Evolutionary conservation across 441 rosid genomes (phyloP).

Genomic region (Pelargonium cotyledonis): DNA sequence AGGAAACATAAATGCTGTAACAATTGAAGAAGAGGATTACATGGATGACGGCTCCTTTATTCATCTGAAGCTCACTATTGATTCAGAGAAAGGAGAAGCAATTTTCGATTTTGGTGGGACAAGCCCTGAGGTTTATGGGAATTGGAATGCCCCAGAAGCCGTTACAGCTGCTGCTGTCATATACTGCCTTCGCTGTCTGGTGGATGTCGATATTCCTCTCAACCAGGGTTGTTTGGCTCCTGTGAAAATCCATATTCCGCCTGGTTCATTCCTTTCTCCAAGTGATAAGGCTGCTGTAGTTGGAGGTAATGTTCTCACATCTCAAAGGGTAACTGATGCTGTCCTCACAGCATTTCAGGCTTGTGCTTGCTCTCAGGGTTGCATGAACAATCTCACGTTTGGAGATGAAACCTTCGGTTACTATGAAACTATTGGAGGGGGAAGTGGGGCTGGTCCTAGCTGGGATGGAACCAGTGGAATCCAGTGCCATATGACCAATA

Average conservation of each 20-base stretch:
- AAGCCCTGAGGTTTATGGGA: slow-evolving; percentile 84
- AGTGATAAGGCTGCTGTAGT: slow-evolving; percentile 92
- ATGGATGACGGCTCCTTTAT: slow-evolving; percentile 90
- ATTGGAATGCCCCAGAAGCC: slow-evolving; percentile 97
- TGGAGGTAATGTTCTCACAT: slow-evolving; percentile 91
- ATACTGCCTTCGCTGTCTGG: slow-evolving; percentile 82
- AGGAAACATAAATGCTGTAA: slow-evolving; percentile 29
- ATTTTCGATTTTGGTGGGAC: slow-evolving; percentile 79
- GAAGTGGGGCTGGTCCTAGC: slow-evolving; percentile 81
- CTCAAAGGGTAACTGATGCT: slow-evolving; percentile 84
- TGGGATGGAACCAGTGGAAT: slow-evolving; percentile 94
- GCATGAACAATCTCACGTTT: slow-evolving; percentile 95
- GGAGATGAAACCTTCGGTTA: slow-evolving; percentile 84
- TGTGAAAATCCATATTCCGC: slow-evolving; percentile 62
- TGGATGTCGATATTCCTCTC: slow-evolving; percentile 82
- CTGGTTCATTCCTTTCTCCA: slow-evolving; percentile 83
- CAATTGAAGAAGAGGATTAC: slow-evolving; percentile 74
- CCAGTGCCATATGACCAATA: slow-evolving; percentile 96
- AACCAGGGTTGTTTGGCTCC: slow-evolving; percentile 94
- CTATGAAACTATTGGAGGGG: slow-evolving; percentile 93
- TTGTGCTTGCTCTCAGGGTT: slow-evolving; percentile 93
- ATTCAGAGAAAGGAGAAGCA: slow-evolving; percentile 78
- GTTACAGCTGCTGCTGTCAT: slow-evolving; percentile 91
- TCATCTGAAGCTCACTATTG: slow-evolving; percentile 65
- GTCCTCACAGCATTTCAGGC: slow-evolving; percentile 81